Evolutionary conservation across 2,329 filamentous ascomycete species (phyloP), one percentile per base, ranked within the genome.

Genomic region (Pseudogymnoascus sp.): DNA sequence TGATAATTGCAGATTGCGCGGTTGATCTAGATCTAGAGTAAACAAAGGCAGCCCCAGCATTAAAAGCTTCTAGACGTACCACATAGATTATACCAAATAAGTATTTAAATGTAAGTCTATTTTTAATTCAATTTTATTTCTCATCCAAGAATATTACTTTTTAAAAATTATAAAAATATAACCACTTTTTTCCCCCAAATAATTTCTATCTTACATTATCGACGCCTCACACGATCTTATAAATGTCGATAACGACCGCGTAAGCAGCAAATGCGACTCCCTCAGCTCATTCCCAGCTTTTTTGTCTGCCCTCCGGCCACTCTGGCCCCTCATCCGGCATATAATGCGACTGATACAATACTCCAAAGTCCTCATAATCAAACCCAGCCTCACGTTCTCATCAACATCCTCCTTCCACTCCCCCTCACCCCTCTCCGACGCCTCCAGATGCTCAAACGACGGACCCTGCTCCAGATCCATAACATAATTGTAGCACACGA

Each of bases 401-500:
- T 30, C 54, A 20, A 20, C 59, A 8, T 4, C 37, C 7, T 25
- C 38, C 34, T 58, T 62, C 0, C 62, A 62, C 30, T 62, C 12
- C 8, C 4, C 38, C 25, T 62, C 12, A 6, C 4, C 64, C 14
- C n/a, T 7, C 37, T 8, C 37, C 3, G 14, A 14, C 2, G 12
- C 18, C 38, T 41, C 38, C 18, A 41, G n/a, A 41, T 41, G 38
- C 38, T 41, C 14, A 22, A 41, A 41, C 11, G 38, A 22, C 9
- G 38, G 11, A 0, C 38, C 38, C 18, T 22, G 38, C 16, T 22
- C 38, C 9, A 64, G 62, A 14, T 65, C 64, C 16, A 58, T 60
- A 2, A 67, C 30, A 54, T 63, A 69, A 6, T 66, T 65, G 22
- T 69, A 66, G 6, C 65, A 65, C 11, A 71, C 58, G 7, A 71